Evolutionary conservation across 1,139 yeast genomes (phyloP).

Genomic region (Blastobotrys raffinosifermentans): DNA sequence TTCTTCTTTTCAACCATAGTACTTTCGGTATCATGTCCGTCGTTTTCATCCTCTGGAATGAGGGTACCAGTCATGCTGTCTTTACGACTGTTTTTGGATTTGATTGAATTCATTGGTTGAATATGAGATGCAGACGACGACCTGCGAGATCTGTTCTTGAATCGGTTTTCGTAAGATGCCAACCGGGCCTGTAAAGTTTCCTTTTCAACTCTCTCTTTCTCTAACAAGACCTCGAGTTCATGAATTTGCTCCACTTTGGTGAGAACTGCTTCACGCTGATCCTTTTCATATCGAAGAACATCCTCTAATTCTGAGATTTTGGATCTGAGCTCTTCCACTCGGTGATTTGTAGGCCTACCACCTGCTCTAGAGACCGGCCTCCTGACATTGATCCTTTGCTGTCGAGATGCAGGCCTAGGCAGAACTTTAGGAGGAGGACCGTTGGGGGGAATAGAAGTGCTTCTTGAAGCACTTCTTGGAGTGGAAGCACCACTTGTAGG

Average conservation of each 20-base stretch:
- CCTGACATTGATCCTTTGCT: slow-evolving; percentile 10
- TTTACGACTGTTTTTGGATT: background rate
- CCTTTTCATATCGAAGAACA: slow-evolving; percentile 25
- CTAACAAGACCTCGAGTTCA: slow-evolving; percentile 21
- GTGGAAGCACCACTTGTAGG: no score
- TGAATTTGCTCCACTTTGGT: slow-evolving; percentile 22
- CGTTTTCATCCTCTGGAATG: background rate
- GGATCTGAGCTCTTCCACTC: slow-evolving; percentile 28
- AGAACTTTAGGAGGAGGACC: slow-evolving; percentile 4
- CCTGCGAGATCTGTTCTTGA: background rate
- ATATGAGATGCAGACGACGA: no score
- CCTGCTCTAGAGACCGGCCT: slow-evolving; percentile 18
- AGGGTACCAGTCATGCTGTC: background rate
- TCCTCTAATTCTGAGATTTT: slow-evolving; percentile 29
- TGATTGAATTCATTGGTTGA: background rate
- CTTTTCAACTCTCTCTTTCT: slow-evolving; percentile 21
- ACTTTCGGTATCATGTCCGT: no score
- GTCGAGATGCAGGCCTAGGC: slow-evolving; percentile 15
- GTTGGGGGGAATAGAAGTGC: background rate
- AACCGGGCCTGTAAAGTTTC: slow-evolving; percentile 16
- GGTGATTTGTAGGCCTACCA: slow-evolving; percentile 11
- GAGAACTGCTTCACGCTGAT: slow-evolving; percentile 24
- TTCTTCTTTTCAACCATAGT: background rate
- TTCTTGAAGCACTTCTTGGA: background rate
- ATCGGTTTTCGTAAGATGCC: background rate